Base-by-base conservation (phyloP, 345 rosid genomes). In the Diplotaxis tenuifolia region DNA sequence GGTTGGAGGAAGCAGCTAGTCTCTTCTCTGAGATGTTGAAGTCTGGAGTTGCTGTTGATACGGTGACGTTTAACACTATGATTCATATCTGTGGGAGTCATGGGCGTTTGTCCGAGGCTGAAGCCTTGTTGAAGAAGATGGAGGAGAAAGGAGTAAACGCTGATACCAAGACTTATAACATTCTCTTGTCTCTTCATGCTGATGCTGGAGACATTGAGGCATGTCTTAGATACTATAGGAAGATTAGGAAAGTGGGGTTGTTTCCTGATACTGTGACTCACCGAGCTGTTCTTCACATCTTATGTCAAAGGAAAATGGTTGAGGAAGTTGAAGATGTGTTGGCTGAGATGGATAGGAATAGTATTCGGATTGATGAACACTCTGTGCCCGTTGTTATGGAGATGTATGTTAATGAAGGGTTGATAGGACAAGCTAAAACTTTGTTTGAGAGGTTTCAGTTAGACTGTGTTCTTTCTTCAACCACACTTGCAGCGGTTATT, bases 21-120 rank as follows among this genome's bases (percentile, higher is more conserved):
- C 77, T 87, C 40, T 89, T 90, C 80, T 80, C 84, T 1, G 96
- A 90, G 75, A 93, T 93, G 98, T 56, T 90, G 77, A 84, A 86
- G 38, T 82, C 88, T 49, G 94, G 97, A 62, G 89, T 90, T 47
- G 70, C 84, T 29, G 81, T 87, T 75, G 97, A 93, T 62, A 82
- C 91, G 3, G 76, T 89, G 28, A 93, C 97, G 15, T 90, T 93
- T 79, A 93, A 93, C 55, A 90, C 98, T 6, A 90, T 93, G 96
- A 93, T 90, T 52, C 83, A 82, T 80, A 89, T 87, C 7, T 89
- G 96, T 80, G 98, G 97, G 74, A 87, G 84, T 74, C 89, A 84
- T 56, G 96, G 97, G 42, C 77, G 71, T 28, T 66, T 90, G 72
- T 80, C 76, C 6, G 98, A 93, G 71, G 97, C 97, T n/a, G 97